phyloP scores from a whole-genome alignment of 2,329 filamentous ascomycete species.

The Ophiostoma perfectum region DNA sequence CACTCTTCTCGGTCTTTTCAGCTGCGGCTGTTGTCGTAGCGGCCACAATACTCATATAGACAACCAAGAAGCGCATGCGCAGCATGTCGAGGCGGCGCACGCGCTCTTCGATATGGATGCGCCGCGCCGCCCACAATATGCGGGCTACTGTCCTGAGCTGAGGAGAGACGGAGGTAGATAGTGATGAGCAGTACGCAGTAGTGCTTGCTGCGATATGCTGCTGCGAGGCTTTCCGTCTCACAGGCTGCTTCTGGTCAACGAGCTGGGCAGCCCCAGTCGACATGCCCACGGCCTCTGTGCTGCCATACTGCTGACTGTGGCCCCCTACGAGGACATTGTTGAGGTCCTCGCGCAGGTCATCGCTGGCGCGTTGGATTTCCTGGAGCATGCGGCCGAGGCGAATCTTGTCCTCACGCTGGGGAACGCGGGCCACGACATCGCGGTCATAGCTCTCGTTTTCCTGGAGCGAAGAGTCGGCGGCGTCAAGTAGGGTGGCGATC shows the following conservation, averaged over 20 bases:
- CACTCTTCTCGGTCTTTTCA: conserved; percentile 34
- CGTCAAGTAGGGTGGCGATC: conserved; percentile 53
- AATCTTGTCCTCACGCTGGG: conserved; percentile 57
- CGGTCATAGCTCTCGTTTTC: conserved; percentile 61
- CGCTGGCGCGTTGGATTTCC: conserved; percentile 56
- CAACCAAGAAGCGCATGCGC: conserved; percentile 59
- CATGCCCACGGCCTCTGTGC: not conserved
- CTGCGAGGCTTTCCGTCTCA: not conserved
- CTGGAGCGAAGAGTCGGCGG: conserved; percentile 55
- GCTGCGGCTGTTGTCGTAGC: conserved; percentile 34
- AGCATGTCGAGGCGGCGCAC: conserved; percentile 55
- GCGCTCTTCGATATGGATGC: conserved; percentile 50
- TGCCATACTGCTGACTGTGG: conserved; percentile 29
- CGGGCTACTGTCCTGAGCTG: conserved; percentile 45
- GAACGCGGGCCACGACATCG: conserved; percentile 53
- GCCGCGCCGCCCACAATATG: conserved; percentile 54
- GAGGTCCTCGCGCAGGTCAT: conserved; percentile 57
- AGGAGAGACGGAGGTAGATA: conserved; percentile 17
- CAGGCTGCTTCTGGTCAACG: not conserved
- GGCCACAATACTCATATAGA: conserved; percentile 57
- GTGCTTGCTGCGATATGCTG: not conserved
- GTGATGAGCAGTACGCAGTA: not conserved
- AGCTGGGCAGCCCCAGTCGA: not conserved
- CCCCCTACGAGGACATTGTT: conserved; percentile 46
- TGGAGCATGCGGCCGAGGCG: conserved; percentile 53